Conservation (phyloP, 1,284 basidiomycete genomes). For the Boletus holoroseus region DNA sequence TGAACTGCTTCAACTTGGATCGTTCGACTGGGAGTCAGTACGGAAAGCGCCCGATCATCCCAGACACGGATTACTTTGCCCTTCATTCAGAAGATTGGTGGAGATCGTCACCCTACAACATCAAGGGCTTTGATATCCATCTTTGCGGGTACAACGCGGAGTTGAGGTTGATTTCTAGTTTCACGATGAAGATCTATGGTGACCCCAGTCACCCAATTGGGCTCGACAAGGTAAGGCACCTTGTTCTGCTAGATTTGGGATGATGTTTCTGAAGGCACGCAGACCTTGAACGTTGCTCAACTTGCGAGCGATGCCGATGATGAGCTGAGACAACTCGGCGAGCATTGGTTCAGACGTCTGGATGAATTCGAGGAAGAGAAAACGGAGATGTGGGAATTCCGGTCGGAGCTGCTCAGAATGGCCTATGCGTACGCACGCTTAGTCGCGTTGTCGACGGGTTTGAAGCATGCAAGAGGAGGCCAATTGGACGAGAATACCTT, state of each 20-base stretch:
- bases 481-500: conserved; percentile 56
- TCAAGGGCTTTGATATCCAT: conserved; percentile 71
- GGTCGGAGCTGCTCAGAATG: conserved; percentile 57
- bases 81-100: conserved; percentile 74
- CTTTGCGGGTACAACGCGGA: conserved; percentile 69
- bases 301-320: conserved; percentile 67
- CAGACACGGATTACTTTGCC: conserved; percentile 68
- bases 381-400: conserved; percentile 49
- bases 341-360: conserved; percentile 51
- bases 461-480: conserved; percentile 68
- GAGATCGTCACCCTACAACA: conserved; percentile 58
- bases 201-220: conserved; percentile 69
- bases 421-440: conserved; percentile 67
- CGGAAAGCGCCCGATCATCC: conserved; percentile 74
- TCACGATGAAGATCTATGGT: conserved; percentile 60
- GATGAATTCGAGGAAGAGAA: conserved; percentile 48
- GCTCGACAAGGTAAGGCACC: conserved; percentile 53
- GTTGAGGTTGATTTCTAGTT: conserved; percentile 57
- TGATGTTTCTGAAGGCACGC: conserved; percentile 6
- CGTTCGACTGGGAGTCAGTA: conserved; percentile 78
- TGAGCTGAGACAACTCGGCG: conserved; percentile 46
- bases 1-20: conserved; percentile 83
- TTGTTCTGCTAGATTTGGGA: background rate
- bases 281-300: conserved; percentile 55
- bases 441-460: conserved; percentile 65